Conservation (phyloP, 208 protist species). For the Leishmania tropica region DNA sequence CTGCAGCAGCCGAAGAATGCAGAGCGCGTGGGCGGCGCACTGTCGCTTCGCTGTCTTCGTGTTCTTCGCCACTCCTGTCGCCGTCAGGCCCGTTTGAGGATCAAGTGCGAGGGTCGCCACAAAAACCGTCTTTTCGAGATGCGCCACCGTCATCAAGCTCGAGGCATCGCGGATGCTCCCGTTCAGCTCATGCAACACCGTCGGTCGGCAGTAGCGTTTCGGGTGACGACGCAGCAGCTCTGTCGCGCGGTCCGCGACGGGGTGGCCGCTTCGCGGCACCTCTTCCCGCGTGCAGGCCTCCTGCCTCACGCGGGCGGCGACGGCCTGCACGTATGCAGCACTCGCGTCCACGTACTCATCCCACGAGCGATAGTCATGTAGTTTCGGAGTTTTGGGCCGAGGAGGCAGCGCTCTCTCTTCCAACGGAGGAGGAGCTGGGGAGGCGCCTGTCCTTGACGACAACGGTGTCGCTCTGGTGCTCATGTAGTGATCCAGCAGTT, state of each 20-base stretch:
- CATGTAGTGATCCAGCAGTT: slow-evolving; percentile 73
- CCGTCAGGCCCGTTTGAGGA: slow-evolving; percentile 29
- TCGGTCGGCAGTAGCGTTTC: slow-evolving; percentile 8
- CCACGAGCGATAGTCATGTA: slow-evolving; percentile 25
- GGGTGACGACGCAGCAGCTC: slow-evolving; percentile 35
- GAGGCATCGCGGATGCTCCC: slow-evolving; percentile 37
- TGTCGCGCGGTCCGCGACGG: slow-evolving; percentile 54
- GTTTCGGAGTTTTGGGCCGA: not conserved
- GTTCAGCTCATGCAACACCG: slow-evolving; percentile 55
- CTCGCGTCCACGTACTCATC: slow-evolving; percentile 45
- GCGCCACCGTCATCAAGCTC: slow-evolving; percentile 38
- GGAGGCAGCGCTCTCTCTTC: slow-evolving; percentile 18
- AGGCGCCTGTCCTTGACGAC: not conserved
- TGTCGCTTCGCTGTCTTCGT: slow-evolving; percentile 57
- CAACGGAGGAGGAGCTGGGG: slow-evolving; percentile 10
- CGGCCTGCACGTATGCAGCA: slow-evolving; percentile 32
- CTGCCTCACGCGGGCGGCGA: slow-evolving; percentile 8
- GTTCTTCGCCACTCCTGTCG: slow-evolving; percentile 50
- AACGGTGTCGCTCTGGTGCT: not conserved
- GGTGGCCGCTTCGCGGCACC: slow-evolving; percentile 47
- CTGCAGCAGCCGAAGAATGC: slow-evolving; percentile 39
- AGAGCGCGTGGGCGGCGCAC: slow-evolving; percentile 71
- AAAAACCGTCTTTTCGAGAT: slow-evolving; percentile 34
- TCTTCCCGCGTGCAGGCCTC: slow-evolving; percentile 29
- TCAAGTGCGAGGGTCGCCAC: slow-evolving; percentile 63